Percentiles rank a stretch among this genome's conserved stretches.
Conservation (phyloP, 495 filamentous ascomycete genomes). For the Extremus antarcticus region DNA sequence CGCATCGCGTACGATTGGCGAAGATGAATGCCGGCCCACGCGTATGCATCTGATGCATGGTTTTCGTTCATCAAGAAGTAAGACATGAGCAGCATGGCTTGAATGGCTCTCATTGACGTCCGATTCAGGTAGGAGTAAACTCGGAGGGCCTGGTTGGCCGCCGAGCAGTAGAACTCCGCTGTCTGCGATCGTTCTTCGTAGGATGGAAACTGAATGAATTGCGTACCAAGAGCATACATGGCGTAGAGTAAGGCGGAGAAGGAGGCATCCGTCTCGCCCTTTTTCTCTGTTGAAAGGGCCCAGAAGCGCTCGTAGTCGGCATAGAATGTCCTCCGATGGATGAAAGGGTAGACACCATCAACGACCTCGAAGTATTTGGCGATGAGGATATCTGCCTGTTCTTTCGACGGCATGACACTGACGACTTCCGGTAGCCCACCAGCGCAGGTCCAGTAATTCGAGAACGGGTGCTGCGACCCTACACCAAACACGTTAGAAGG, state of each 20-base stretch:
- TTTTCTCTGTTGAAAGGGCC: slow-evolving; percentile 41
- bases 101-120: slow-evolving; percentile 53
- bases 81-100: slow-evolving; percentile 62
- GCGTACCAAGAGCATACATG: slow-evolving; percentile 61
- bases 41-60: slow-evolving; percentile 64
- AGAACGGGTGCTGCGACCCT: slow-evolving; percentile 54
- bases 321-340: slow-evolving; percentile 54
- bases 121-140: slow-evolving; percentile 58
- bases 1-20: slow-evolving; percentile 67
- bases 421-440: slow-evolving; percentile 62
- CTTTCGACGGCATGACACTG: slow-evolving; percentile 54
- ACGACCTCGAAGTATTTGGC: slow-evolving; percentile 61
- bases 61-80: slow-evolving; percentile 74
- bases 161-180: slow-evolving; percentile 63
- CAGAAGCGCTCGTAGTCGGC: slow-evolving; percentile 64
- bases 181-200: slow-evolving; percentile 50
- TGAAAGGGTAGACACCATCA: slow-evolving; percentile 64
- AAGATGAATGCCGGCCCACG: slow-evolving; percentile 58
- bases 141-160: slow-evolving; percentile 56
- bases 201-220: slow-evolving; percentile 51
- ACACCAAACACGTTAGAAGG: slow-evolving; percentile 61
- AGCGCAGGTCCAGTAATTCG: slow-evolving; percentile 68
- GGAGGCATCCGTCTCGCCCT: slow-evolving; percentile 42
- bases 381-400: slow-evolving; percentile 60
- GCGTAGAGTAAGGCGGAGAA: slow-evolving; percentile 56